Base-by-base conservation (phyloP, 306 rosid species). In the Trifolium dubium region DNA sequence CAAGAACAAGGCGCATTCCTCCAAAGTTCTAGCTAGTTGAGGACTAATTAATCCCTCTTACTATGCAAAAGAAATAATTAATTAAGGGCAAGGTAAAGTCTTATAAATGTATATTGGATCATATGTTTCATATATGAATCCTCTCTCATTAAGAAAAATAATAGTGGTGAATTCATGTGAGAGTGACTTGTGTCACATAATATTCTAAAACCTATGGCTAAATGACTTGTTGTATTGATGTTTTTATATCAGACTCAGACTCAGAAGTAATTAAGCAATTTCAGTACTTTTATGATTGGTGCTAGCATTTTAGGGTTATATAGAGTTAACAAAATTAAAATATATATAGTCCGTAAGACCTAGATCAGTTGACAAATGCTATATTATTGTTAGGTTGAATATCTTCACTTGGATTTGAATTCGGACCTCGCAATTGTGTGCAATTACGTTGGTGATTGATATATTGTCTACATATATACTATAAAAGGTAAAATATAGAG, bases 1-100 rank as follows among this genome's bases (percentile, higher is more conserved):
- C 79, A 18, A 83, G 91, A 79, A 47, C 65, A 54, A 87, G 74
- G 72, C 81, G 69, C 53, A 23, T 61, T 39, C 75, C 63, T 46
- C 32, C 81, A 6, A 28, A 60, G 34, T 30, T 34, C 13, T 56
- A 75, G 56, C 7, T 44, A 44, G 6, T 67, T 19, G 44, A 59
- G 10, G 75, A 61, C 37, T 28, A 11, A 28, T 41, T 19, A 67
- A 44, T 44, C 54, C 69, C 12, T 43, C 4, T 54, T 14, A 59
- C n/a, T 71, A 3, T 56, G 77, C 64, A 71, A 61, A 66, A 54
- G 23, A 15, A 71, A 63, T 63, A 66, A 67, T 40, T 40, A 3
- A 44, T 40, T 40, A 3, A 44, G 75, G 31, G 53, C 37, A 74
- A 59, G 37, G 17, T 15, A 63, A 66, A 72, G 72, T 60, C 65